Evolutionary conservation across 257 asterid genomes (phyloP), one percentile per base, ranked within the genome.

Genomic region (Solanum megistacrolobum): DNA sequence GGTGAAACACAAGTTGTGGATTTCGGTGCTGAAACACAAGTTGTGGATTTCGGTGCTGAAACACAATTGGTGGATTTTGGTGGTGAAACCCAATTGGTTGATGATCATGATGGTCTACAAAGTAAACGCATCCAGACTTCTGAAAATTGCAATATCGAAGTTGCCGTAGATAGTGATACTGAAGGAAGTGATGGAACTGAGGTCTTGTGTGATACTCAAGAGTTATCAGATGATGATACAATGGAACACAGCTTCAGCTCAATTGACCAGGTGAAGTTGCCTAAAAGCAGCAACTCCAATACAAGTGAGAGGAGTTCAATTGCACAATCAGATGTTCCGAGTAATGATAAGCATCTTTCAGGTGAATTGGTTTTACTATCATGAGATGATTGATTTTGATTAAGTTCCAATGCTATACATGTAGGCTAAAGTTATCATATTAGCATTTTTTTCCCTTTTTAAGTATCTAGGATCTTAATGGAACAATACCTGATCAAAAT

Each of bases 31-130:
- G 89, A n/a, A n/a, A n/a, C n/a, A n/a, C n/a, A n/a, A n/a, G n/a
- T n/a, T n/a, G n/a, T n/a, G n/a, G n/a, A n/a, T n/a, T n/a, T n/a
- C n/a, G n/a, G n/a, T n/a, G n/a, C n/a, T n/a, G n/a, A 88, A 25
- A 91, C 89, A 8, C 91, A 88, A 86, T 82, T 39, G 27, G 23
- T 89, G 81, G 90, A 92, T 60, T 69, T 87, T 48, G 60, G 16
- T 27, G 83, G 31, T 41, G 98, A 92, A 90, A 96, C 98, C 52
- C 98, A 96, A 89, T 91, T 88, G 86, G 85, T 94, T 84, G 95
- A 92, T 78, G 92, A 94, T 90, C 55, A 75, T 86, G 92, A 91
- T 87, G 89, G 89, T 91, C 79, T 88, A 84, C 88, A 87, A 25
- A 39, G 74, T 88, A 52, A 85, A 78, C 82, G 41, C 35, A 73